Conservation (phyloP, 2,329 filamentous ascomycete genomes). For the Corinectria fuckeliana region DNA sequence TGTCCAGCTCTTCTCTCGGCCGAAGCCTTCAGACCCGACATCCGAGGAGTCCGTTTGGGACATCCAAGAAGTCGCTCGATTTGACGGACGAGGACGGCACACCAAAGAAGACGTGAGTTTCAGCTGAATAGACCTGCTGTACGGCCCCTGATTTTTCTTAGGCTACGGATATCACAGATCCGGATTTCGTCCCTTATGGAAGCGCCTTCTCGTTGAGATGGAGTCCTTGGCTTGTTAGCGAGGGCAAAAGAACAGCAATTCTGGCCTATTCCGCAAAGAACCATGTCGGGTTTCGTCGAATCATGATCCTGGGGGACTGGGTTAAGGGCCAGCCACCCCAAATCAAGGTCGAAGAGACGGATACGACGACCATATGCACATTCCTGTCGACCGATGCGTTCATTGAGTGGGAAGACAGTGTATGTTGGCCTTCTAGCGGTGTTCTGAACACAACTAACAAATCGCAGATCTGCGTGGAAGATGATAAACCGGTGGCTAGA, state of each 20-base stretch:
- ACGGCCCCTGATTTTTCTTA: slow-evolving; percentile 27
- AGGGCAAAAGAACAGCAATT: slow-evolving; percentile 48
- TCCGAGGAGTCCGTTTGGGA: slow-evolving; percentile 52
- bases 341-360: slow-evolving; percentile 48
- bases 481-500: slow-evolving; percentile 50
- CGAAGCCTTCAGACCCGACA: slow-evolving; percentile 24
- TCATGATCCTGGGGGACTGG: slow-evolving; percentile 51
- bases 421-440: slow-evolving; percentile 35
- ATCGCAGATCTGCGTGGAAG: slow-evolving; percentile 51
- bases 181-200: slow-evolving; percentile 55
- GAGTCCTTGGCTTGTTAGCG: slow-evolving; percentile 57
- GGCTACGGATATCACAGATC: slow-evolving; percentile 47
- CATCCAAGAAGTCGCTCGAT: slow-evolving; percentile 58
- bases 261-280: slow-evolving; percentile 59
- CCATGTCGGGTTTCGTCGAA: slow-evolving; percentile 61
- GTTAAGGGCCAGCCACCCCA: slow-evolving; percentile 43
- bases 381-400: slow-evolving; percentile 60
- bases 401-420: slow-evolving; percentile 61
- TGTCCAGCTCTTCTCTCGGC: slow-evolving; percentile 48
- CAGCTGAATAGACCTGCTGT: neutral
- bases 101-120: slow-evolving; percentile 37
- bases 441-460: slow-evolving; percentile 10
- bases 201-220: slow-evolving; percentile 60
- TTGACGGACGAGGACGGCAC: slow-evolving; percentile 56
- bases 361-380: slow-evolving; percentile 57